Evolutionary conservation across 768 basidiomycete species (phyloP).

Genomic region (Serendipita sp.): DNA sequence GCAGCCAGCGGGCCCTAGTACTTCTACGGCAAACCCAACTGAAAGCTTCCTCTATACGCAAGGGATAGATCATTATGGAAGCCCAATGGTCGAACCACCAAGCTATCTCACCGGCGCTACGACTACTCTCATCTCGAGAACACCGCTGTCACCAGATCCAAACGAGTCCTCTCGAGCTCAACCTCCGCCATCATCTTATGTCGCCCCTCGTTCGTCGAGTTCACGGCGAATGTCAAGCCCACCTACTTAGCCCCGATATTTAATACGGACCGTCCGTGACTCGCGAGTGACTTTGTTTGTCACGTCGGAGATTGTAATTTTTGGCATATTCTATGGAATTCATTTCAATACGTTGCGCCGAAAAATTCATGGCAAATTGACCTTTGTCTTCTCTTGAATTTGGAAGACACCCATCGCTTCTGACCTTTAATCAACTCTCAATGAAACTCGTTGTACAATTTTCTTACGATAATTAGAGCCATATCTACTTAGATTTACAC

Average conservation of each 20-base stretch:
- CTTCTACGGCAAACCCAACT: background rate
- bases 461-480: too few relatives aligned
- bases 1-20: background rate
- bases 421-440: too few relatives aligned
- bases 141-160: background rate
- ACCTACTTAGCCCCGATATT: background rate
- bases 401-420: too few relatives aligned
- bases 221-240: background rate
- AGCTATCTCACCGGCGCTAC: background rate
- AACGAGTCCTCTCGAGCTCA: background rate
- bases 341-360: too few relatives aligned
- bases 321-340: too few relatives aligned
- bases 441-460: too few relatives aligned
- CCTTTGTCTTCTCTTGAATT: too few relatives aligned
- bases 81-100: background rate
- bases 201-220: background rate
- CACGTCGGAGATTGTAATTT: too few relatives aligned
- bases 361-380: too few relatives aligned
- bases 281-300: too few relatives aligned
- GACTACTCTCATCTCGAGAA: background rate
- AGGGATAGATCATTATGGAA: background rate
- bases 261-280: too few relatives aligned
- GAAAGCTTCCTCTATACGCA: background rate
- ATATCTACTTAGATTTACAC: too few relatives aligned
- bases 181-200: conserved; percentile 1